Base-by-base conservation (phyloP, 2,329 filamentous ascomycete species). In the Ophiocordyceps camponoti-rufipedis region DNA sequence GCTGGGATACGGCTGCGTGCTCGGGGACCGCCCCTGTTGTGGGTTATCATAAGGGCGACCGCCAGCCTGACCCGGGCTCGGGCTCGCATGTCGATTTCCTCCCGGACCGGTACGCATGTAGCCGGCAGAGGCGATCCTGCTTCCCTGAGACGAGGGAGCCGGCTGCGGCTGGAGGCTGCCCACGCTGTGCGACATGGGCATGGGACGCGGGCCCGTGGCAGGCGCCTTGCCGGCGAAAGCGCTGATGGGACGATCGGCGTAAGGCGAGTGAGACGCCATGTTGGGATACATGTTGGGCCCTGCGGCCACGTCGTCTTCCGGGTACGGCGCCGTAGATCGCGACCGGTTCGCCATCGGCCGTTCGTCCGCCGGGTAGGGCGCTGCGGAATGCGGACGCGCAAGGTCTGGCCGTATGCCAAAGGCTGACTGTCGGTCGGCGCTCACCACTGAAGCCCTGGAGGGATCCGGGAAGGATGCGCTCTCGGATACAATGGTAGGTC, bases 331-430 rank as follows among this genome's bases (percentile, higher is more conserved):
- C 3, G 62, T 58, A 3, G 71, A 71, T 46, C 64, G 65, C 4
- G 71, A 62, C 33, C 71, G 63, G 44, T 53, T 56, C 16, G 67
- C 69, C 42, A 71, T 66, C 18, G 76, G 72, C 45, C 68, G 66
- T 51, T 83, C 78, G 51, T 84, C 80, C 44, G 79, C 70, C 0
- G 82, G 82, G 53, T 87, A 87, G 1, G 82, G 82, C 1, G 78
- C 77, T 19, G 72, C 68, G 10, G 78, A 72, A 46, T 67, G 72
- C 14, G 74, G 61, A 32, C 75, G 67, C 42, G 60, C 52, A 33
- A 51, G 53, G 44, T 72, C 64, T 7, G 74, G 53, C 41, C 71
- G 70, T 42, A 76, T 60, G 5, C 63, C 65, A 51, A 76, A 77
- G 5, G 72, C 71, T 8, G 72, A 66, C 12, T 63, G 59, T 45